Conservation (phyloP, 163 green algal genomes). For the Scenedesmus sp. region DNA sequence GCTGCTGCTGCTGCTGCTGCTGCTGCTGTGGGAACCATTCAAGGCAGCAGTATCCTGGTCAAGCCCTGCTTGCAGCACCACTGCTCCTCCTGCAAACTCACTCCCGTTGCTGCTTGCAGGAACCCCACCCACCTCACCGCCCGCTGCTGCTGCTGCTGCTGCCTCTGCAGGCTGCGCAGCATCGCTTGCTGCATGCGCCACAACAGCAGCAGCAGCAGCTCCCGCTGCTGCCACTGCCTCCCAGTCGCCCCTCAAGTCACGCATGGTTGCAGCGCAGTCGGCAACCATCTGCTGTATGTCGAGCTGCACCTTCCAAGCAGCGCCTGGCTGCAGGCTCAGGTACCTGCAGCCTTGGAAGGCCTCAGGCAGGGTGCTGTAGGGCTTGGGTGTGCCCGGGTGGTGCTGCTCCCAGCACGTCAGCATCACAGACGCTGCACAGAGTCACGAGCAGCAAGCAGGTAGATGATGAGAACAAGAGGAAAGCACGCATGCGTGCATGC, state of each 20-base stretch:
- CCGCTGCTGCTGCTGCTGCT: neutral
- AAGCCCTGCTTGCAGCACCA: neutral
- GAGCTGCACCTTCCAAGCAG: neutral
- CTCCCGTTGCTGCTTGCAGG: neutral
- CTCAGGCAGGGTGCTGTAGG: neutral
- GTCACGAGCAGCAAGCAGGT: neutral
- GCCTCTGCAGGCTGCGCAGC: no score
- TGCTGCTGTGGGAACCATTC: neutral
- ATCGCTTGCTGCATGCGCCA: neutral
- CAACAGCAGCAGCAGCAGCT: neutral
- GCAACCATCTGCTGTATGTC: neutral
- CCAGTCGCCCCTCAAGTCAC: neutral
- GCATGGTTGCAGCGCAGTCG: constrained; percentile 2
- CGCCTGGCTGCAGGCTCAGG: neutral
- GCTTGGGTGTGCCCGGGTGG: neutral
- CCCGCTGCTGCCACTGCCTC: neutral
- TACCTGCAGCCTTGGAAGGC: constrained; percentile 1
- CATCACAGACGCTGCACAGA: neutral
- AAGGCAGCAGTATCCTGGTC: no score
- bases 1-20: neutral
- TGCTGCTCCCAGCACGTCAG: neutral
- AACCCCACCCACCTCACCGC: neutral
- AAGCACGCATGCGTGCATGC: neutral
- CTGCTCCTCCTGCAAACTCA: neutral
- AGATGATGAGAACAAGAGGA: neutral